phyloP scores from a whole-genome alignment of 345 rosid genomes.

The Acer yangbiense region DNA sequence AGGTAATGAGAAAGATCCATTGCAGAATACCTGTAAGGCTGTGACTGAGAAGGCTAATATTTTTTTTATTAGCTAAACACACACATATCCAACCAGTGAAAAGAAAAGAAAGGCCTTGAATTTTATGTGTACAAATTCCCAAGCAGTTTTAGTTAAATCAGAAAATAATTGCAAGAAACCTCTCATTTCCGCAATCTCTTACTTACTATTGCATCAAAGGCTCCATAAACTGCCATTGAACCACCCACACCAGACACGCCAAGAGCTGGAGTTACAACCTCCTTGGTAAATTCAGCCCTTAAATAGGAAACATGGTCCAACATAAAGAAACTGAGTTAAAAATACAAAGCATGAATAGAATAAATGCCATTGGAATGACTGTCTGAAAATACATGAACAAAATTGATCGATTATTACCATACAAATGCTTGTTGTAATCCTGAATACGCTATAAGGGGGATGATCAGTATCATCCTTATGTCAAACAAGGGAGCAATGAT shows the following conservation, averaged over 20 bases:
- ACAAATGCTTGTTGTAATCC: conserved; percentile 97
- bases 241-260: conserved; percentile 90
- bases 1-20: not conserved
- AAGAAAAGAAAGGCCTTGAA: not conserved
- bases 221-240: conserved; percentile 93
- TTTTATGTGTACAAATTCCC: not conserved
- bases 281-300: conserved; percentile 95
- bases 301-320: conserved; percentile 9
- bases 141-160: not conserved
- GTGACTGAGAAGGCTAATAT: not conserved
- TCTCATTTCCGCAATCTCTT: conserved; percentile 9
- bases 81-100: not conserved
- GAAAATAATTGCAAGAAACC: not conserved
- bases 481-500: conserved; percentile 74
- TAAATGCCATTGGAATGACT: conserved; percentile 9
- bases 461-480: conserved; percentile 68
- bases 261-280: conserved; percentile 73
- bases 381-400: not conserved
- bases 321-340: not conserved
- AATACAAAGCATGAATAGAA: not conserved
- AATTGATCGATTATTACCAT: conserved; percentile 50
- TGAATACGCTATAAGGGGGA: conserved; percentile 87
- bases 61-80: not conserved
- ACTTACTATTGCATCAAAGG: conserved; percentile 87
- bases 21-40: not conserved